These are phyloP conservation scores for Paramecium biaurelia DNA, from an alignment of 73 alveolate species.

Conservation along the genomic window DNA sequence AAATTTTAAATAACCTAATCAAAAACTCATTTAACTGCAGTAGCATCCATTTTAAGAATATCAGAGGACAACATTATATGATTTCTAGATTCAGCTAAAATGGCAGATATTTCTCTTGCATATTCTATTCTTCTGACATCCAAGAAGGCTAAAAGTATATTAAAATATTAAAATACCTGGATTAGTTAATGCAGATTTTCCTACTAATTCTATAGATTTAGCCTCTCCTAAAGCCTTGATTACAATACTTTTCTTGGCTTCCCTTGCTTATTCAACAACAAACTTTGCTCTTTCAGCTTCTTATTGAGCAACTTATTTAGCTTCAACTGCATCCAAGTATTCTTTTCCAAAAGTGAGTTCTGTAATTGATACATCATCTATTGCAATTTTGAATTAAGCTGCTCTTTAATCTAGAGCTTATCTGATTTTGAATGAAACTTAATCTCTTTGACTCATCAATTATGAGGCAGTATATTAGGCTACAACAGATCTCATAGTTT, in stretches of 20 bases:
- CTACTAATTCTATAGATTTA: conserved; percentile 80
- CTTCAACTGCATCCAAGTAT: conserved; percentile 82
- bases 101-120: conserved; percentile 83
- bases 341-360: conserved; percentile 76
- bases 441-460: conserved; percentile 87
- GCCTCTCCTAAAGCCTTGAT: conserved; percentile 96
- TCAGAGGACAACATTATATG: conserved; percentile 79
- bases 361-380: conserved; percentile 94
- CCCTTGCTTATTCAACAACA: conserved; percentile 88
- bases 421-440: conserved; percentile 79
- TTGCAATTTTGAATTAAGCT: conserved; percentile 79
- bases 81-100: conserved; percentile 81
- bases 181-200: conserved; percentile 73
- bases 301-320: conserved; percentile 96
- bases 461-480: conserved; percentile 83
- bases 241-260: conserved; percentile 87
- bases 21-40: conserved; percentile 2
- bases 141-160: conserved; percentile 75
- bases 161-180: conserved; percentile 50
- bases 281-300: conserved; percentile 96
- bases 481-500: conserved; percentile 84
- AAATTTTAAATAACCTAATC: background rate
- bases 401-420: conserved; percentile 84
- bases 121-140: conserved; percentile 89
- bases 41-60: conserved; percentile 68